Evolutionary conservation across 106 monocot genomes (phyloP), one percentile per base, ranked within the genome.

Genomic region (Acorus gramineus): DNA sequence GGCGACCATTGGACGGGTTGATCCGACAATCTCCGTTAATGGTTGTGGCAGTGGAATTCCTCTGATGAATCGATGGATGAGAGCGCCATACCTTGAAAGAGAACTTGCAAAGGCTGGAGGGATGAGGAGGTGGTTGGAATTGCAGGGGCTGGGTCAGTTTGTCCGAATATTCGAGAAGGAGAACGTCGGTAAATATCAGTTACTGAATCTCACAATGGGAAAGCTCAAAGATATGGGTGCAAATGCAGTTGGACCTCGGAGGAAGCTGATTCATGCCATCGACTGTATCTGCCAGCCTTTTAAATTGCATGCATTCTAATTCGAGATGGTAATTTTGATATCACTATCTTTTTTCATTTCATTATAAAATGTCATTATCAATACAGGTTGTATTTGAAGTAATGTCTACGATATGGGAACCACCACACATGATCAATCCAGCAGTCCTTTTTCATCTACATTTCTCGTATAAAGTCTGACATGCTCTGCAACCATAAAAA

Each of bases 261-360:
- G 90, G 69, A 90, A 90, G 73, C 72, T 90, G 8, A 68, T 90
- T 9, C 78, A 83, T 81, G 83, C 83, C 45, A 81, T 90, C 61
- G 83, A 83, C 49, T 8, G 60, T 53, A 71, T 86, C 47, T 86
- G 73, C 52, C 73, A 76, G 14, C 84, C 83, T 14, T 66, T 28
- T 1, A 28, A 28, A 28, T 28, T 28, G 28, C 28, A 28, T 28
- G 28, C 28, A 28, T 28, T 28, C 28, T 28, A 28, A 28, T 28
- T 28, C 28, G 0, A 28, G 28, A 28, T 28, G 28, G 28, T 28
- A 28, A 28, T 28, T 28, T 28, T 28, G 28, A 28, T 28, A 28
- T 28, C 28, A 28, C 1, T 28, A 1, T 28, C 28, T 28, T 28
- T 28, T 28, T 28, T 28, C 28, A 28, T 28, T 28, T 28, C 28